Evolutionary conservation across 192 early-diverging fungal genomes (phyloP).

Genomic region (Rhizophagus clarus): DNA sequence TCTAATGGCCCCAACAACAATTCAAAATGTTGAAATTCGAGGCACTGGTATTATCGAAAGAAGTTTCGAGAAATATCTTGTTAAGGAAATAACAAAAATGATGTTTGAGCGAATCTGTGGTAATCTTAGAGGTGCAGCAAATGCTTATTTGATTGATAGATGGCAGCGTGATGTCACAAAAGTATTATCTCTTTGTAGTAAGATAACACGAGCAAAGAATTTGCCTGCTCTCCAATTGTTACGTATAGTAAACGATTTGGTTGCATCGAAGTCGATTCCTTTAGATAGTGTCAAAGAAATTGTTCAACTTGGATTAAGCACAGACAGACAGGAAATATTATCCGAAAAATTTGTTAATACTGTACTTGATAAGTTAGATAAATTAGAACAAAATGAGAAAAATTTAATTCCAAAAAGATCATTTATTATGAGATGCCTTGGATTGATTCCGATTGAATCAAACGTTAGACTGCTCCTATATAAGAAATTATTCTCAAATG

Average conservation of each 20-base stretch:
- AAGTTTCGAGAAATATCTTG: background rate
- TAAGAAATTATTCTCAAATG: constrained; percentile 13
- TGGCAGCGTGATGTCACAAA: constrained; percentile 14
- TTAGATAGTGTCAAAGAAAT: background rate
- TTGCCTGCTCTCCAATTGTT: background rate
- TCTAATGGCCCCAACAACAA: background rate
- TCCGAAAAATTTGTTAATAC: too few species aligned
- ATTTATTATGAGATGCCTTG: too few species aligned
- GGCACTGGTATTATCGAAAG: too few species aligned
- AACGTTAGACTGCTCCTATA: background rate
- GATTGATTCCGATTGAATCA: constrained; percentile 15
- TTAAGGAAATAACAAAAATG: background rate
- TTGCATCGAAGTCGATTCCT: constrained; percentile 2
- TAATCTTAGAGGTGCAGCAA: background rate
- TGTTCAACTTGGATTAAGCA: background rate
- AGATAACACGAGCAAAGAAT: background rate
- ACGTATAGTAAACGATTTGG: constrained; percentile 17
- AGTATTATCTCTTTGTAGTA: constrained; percentile 6
- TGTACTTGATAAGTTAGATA: too few species aligned
- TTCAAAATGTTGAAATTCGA: background rate
- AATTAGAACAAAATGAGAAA: too few species aligned
- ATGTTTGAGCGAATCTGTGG: background rate
- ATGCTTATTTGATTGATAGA: background rate
- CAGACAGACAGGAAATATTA: background rate
- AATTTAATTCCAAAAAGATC: too few species aligned